Evolutionary conservation across 192 early-diverging fungal species (phyloP), one percentile per base, ranked within the genome.

Genomic region (Glomus cerebriforme): DNA sequence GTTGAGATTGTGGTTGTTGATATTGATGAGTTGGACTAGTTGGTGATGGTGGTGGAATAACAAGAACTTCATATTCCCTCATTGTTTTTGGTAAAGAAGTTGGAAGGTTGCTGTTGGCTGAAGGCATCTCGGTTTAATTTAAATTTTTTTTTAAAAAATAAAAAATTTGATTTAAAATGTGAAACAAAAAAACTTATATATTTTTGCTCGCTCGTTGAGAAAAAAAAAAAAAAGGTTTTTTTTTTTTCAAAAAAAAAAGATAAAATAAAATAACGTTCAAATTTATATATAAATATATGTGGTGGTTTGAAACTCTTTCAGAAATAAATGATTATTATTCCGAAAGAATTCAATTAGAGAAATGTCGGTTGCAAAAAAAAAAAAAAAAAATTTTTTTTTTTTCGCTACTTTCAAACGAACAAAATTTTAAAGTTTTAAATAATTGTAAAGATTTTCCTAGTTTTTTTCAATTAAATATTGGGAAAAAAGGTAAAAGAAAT

Each of bases 101-200:
- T 15, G 22, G 69, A 24, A 35, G 19, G 39, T 29, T 59, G 5
- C 4, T 62, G 34, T 43, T 75, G 12, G 74, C 29, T 22, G 74
- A 59, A 39, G 74, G 74, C 74, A 75, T 75, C 58, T n/a, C n/a
- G n/a, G n/a, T n/a, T n/a, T n/a, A n/a, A n/a, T 49, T 73, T 69
- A 10, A 26, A 27, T 63, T 29, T 3, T 7, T n/a, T 62, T 17
- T 26, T 62, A 17, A 17, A 63, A 15, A 62, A 62, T 27, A 4
- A 26, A 27, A 39, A 8, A 1, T 10, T 63, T 63, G 26, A 3
- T 47, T 47, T 13, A 47, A n/a, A n/a, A n/a, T n/a, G n/a, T 49
- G 2, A 17, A 39, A 2, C 2, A 39, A 39, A 39, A 39, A 8
- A 7, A 8, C 7, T 8, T 39, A 9, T 39, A 9, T 39, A n/a